Base-by-base conservation (phyloP, 768 basidiomycete species). In the Suillus subaureus region DNA sequence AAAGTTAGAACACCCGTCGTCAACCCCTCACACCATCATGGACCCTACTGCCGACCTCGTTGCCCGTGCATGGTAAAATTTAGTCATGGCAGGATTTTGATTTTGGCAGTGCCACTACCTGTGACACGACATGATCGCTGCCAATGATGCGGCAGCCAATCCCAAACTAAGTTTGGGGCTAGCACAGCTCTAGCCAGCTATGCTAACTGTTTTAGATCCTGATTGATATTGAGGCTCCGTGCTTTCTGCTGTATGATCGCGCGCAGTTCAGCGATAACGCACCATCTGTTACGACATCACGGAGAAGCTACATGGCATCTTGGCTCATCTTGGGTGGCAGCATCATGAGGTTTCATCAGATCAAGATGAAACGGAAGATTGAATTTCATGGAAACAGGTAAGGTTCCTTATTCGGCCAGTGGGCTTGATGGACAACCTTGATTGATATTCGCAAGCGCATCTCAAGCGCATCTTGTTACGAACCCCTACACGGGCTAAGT, bases 281-380 rank as follows among this genome's bases (percentile, higher is more conserved):
- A 54, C 68, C 31, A 64, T 62, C 49, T 37, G 6, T 75, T 74
- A 73, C 65, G 71, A 67, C 63, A 75, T 69, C 65, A 61, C 66
- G 69, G 33, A 52, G 43, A 65, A 55, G 61, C 49, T 63, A 52
- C 33, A 35, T 55, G 54, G 28, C 66, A 54, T 39, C 35, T 67
- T 66, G 62, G 60, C 60, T 43, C 62, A 47, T 28, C 55, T 58
- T 58, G 52, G 66, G 39, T 35, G 23, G 56, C 55, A n/a, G 37
- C 43, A 63, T 64, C 60, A 62, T 40, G 75, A 67, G 61, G 64
- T 61, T 64, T 63, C 56, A 64, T 62, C 62, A 47, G 47, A 61
- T 45, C 47, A 62, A 61, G 52, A 54, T 49, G 40, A 51, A 51
- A 35, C 61, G 45, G 8, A 61, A 26, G 62, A 60, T 60, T 57